Conservation (phyloP, 805 yeast species). For the Myxozyma monticola region DNA sequence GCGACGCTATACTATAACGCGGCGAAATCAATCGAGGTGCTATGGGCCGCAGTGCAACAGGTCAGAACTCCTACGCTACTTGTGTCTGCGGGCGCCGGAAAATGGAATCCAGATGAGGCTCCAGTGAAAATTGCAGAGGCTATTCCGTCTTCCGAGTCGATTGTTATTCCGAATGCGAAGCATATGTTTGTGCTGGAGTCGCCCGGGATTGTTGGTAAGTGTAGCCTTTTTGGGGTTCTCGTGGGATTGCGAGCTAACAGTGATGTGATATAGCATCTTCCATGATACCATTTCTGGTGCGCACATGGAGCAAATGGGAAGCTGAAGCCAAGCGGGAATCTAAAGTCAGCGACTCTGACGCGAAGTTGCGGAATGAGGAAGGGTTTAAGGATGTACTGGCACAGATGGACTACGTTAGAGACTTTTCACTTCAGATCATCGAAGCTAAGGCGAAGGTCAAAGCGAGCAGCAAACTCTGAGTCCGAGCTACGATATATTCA, state of each 20-base stretch:
- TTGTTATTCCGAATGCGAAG: constrained; percentile 19
- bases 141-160: constrained; percentile 4
- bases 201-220: constrained; percentile 19
- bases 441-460: constrained; percentile 1
- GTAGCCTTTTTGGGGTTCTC: neutral
- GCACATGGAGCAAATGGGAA: constrained; percentile 5
- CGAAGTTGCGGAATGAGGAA: neutral
- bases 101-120: constrained; percentile 30
- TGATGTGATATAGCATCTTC: constrained; percentile 1
- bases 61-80: constrained; percentile 24
- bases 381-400: neutral
- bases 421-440: neutral
- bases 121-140: constrained; percentile 1
- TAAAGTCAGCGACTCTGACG: neutral
- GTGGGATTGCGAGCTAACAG: neutral
- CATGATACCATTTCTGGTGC: constrained; percentile 5
- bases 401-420: constrained; percentile 1
- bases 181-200: constrained; percentile 29
- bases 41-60: constrained; percentile 13
- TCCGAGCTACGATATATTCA: neutral
- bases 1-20: constrained; percentile 18
- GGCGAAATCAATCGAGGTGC: constrained; percentile 11
- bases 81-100: constrained; percentile 23
- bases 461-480: neutral
- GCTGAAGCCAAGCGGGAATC: neutral